These are phyloP conservation scores for Paxillus involutus DNA, from an alignment of 768 basidiomycete genomes.

Conservation along the genomic window DNA sequence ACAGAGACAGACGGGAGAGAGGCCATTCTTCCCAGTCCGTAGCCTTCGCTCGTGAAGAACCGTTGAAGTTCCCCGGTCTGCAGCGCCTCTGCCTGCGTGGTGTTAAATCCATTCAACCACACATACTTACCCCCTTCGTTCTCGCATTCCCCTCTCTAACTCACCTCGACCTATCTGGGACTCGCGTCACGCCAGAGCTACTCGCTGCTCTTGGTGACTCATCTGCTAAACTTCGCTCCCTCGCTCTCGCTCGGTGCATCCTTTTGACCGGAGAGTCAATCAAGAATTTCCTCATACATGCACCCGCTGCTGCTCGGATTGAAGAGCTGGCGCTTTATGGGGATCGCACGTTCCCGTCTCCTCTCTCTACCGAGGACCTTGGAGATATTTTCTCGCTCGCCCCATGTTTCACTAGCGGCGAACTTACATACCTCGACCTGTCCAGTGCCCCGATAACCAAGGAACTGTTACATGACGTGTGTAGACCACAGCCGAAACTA, in stretches of 20 bases:
- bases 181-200: conserved; percentile 76
- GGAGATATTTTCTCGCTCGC: conserved; percentile 66
- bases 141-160: conserved; percentile 84
- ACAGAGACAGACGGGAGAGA: conserved; percentile 30
- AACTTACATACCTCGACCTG: conserved; percentile 85
- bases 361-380: conserved; percentile 68
- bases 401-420: conserved; percentile 75
- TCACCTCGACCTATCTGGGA: conserved; percentile 89
- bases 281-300: conserved; percentile 66
- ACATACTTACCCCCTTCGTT: conserved; percentile 70
- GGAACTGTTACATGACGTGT: conserved; percentile 46
- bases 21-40: conserved; percentile 31
- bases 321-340: conserved; percentile 87
- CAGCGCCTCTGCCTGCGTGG: conserved; percentile 80
- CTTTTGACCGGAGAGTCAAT: conserved; percentile 81
- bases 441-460: conserved; percentile 77
- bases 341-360: conserved; percentile 78
- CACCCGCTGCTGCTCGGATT: conserved; percentile 60
- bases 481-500: conserved; percentile 67
- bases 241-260: conserved; percentile 85
- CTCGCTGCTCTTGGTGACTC: conserved; percentile 66
- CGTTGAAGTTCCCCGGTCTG: conserved; percentile 64
- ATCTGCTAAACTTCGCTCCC: conserved; percentile 69
- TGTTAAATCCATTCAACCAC: conserved; percentile 72
- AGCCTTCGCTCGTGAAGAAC: conserved; percentile 42